phyloP scores from a whole-genome alignment of 2,329 filamentous ascomycete genomes.

The Ustulina deusta region DNA sequence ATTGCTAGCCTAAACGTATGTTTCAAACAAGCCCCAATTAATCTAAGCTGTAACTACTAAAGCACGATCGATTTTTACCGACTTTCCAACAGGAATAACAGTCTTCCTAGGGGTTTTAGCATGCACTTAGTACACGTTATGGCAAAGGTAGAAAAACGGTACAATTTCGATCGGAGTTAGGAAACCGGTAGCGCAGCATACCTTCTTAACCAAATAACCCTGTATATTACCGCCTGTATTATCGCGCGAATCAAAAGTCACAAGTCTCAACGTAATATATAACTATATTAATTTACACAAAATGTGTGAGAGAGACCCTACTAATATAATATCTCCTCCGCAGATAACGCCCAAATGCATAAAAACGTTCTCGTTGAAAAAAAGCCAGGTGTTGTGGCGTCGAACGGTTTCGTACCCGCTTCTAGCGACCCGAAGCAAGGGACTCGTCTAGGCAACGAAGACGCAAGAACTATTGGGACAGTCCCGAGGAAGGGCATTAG shows the following conservation, averaged over 20 bases:
- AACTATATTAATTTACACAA: neutral
- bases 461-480: slow-evolving; percentile 1
- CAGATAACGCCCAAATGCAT: neutral
- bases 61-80: slow-evolving; percentile 1
- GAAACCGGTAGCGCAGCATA: neutral
- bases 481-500: neutral
- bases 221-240: neutral
- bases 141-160: neutral
- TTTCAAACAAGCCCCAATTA: neutral
- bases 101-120: neutral
- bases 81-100: neutral
- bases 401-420: neutral
- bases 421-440: neutral
- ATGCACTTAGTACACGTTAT: neutral
- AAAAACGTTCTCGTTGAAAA: neutral
- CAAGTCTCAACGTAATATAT: neutral
- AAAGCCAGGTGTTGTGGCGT: neutral
- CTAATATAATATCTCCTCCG: neutral
- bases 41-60: neutral
- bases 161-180: neutral
- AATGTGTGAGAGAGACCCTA: neutral
- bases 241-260: neutral
- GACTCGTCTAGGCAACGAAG: slow-evolving; percentile 1
- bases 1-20: neutral
- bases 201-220: neutral